phyloP scores from a whole-genome alignment of 768 basidiomycete species.

The Strobilomyces dryophilus region DNA sequence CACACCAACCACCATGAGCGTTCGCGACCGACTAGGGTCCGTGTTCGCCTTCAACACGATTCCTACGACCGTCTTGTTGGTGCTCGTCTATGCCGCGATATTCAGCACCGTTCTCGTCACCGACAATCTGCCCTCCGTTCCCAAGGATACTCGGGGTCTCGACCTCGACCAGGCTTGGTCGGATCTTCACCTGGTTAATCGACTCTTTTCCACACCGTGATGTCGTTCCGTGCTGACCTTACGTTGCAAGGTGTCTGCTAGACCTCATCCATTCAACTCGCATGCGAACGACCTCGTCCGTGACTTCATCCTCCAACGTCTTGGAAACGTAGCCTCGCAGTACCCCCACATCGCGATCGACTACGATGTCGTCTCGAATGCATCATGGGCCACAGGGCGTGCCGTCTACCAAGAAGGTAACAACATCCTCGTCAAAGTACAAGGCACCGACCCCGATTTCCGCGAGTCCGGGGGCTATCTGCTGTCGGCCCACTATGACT shows the following conservation, averaged over 20 bases:
- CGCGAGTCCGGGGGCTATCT: constrained; percentile 45
- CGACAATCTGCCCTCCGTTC: constrained; percentile 45
- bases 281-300: constrained; percentile 71
- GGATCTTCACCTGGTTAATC: constrained; percentile 52
- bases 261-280: constrained; percentile 76
- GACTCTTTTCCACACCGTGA: background rate
- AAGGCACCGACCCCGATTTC: constrained; percentile 42
- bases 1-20: constrained; percentile 17
- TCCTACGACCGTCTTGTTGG: constrained; percentile 44
- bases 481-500: constrained; percentile 82
- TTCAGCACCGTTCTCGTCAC: constrained; percentile 45
- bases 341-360: constrained; percentile 47
- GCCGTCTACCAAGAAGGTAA: constrained; percentile 59
- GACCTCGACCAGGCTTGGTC: constrained; percentile 51
- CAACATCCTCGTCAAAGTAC: constrained; percentile 63
- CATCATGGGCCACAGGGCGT: constrained; percentile 38
- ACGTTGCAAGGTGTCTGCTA: constrained; percentile 49
- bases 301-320: constrained; percentile 51
- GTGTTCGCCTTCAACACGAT: constrained; percentile 36
- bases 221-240: background rate
- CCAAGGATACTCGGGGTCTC: constrained; percentile 41
- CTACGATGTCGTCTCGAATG: constrained; percentile 49
- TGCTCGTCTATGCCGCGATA: constrained; percentile 45
- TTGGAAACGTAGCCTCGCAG: constrained; percentile 42
- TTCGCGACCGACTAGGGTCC: constrained; percentile 21